Evolutionary conservation across 345 rosid genomes (phyloP).

Genomic region (Viola odorata): DNA sequence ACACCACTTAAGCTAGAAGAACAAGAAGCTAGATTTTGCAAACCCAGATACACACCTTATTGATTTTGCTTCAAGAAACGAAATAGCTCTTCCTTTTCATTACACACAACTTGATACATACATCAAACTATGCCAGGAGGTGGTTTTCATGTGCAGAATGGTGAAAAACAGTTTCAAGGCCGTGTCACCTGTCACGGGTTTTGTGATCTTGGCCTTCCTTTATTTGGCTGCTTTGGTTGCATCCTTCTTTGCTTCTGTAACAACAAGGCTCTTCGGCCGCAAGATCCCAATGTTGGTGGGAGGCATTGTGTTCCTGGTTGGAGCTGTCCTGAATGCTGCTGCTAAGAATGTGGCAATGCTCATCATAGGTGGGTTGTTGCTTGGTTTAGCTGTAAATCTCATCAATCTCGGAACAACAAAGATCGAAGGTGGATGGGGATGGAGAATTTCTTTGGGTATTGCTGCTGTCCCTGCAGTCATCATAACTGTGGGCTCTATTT

Average conservation of each 20-base stretch:
- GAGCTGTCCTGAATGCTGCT: constrained; percentile 40
- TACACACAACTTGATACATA: too few relatives aligned
- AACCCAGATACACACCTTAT: too few relatives aligned
- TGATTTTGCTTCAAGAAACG: too few relatives aligned
- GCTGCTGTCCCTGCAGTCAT: constrained; percentile 34
- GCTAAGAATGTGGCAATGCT: constrained; percentile 37
- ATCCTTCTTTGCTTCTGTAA: constrained; percentile 50
- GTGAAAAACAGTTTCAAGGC: constrained; percentile 36
- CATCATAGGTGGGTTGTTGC: constrained; percentile 37
- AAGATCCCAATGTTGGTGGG: constrained; percentile 34
- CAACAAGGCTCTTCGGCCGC: constrained; percentile 44
- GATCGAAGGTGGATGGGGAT: constrained; percentile 24
- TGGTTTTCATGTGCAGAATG: constrained; percentile 28
- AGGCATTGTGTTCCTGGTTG: constrained; percentile 26
- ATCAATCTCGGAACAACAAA: constrained; percentile 24
- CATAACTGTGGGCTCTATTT: constrained; percentile 15
- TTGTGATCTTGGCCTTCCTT: constrained; percentile 59
- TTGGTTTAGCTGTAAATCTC: constrained; percentile 33
- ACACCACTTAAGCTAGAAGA: too few relatives aligned
- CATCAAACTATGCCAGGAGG: constrained; percentile 46
- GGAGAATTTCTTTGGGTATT: constrained; percentile 35
- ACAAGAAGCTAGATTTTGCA: too few relatives aligned
- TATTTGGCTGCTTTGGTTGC: constrained; percentile 66
- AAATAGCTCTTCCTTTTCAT: too few relatives aligned
- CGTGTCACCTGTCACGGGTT: constrained; percentile 46